A percentile compares a stretch with the other conserved stretches of the same genome.
phyloP scores from a whole-genome alignment of 371 early-diverging fungal species.

The Blakeslea trispora region DNA sequence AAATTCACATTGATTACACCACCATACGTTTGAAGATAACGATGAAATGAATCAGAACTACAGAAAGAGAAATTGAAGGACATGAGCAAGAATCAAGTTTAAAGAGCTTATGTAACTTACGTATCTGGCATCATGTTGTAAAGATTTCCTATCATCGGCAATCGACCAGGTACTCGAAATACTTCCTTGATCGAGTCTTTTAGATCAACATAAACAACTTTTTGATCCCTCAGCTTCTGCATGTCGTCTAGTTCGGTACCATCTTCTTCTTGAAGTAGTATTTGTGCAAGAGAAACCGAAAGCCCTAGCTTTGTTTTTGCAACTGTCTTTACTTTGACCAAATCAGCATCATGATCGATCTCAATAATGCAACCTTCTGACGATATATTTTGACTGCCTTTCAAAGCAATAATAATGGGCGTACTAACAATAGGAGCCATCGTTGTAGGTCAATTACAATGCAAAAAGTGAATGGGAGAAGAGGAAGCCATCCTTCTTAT shows the following conservation, averaged over 20 bases:
- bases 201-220: slow-evolving; percentile 18
- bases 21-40: slow-evolving; percentile 28
- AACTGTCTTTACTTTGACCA: slow-evolving; percentile 21
- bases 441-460: neutral
- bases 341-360: slow-evolving; percentile 16
- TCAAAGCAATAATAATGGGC: slow-evolving; percentile 17
- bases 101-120: too few relatives aligned
- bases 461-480: too few relatives aligned
- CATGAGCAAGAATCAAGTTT: too few relatives aligned
- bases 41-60: slow-evolving; percentile 21
- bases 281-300: slow-evolving; percentile 4
- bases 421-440: too few relatives aligned
- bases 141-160: slow-evolving; percentile 33
- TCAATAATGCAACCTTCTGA: slow-evolving; percentile 28
- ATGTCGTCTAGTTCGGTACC: slow-evolving; percentile 18
- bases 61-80: neutral
- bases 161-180: slow-evolving; percentile 24
- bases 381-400: slow-evolving; percentile 18
- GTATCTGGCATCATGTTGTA: slow-evolving; percentile 35
- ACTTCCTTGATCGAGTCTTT: slow-evolving; percentile 18
- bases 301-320: slow-evolving; percentile 27
- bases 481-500: too few relatives aligned
- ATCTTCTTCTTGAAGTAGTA: slow-evolving; percentile 8
- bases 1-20: slow-evolving; percentile 20
- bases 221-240: slow-evolving; percentile 22